These are phyloP conservation scores for Solanum medicagineum DNA, from an alignment of 257 asterid genomes.

Conservation along the genomic window DNA sequence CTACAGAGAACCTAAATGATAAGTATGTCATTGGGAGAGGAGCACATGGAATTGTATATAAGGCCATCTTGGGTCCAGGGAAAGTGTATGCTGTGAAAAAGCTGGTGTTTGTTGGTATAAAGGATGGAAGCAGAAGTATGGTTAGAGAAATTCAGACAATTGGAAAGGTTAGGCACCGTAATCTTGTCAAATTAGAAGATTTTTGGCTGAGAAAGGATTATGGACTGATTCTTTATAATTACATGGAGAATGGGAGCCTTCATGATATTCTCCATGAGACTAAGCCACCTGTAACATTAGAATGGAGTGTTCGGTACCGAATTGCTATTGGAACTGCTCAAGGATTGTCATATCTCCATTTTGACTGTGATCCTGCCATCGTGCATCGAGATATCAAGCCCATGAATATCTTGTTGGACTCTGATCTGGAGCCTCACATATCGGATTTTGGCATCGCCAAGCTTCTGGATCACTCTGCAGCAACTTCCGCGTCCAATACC, in stretches of 20 bases:
- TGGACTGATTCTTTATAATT: constrained; percentile 52
- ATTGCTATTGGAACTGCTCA: constrained; percentile 76
- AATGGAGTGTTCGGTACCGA: constrained; percentile 46
- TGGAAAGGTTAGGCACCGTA: constrained; percentile 77
- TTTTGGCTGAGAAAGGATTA: constrained; percentile 75
- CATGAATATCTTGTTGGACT: constrained; percentile 60
- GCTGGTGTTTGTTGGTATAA: constrained; percentile 32
- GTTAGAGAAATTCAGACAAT: constrained; percentile 59
- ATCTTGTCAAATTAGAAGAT: constrained; percentile 52
- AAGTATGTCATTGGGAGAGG: constrained; percentile 55
- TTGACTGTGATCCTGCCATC: constrained; percentile 71
- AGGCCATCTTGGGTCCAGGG: constrained; percentile 37
- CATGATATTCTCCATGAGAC: constrained; percentile 50
- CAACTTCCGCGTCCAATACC: constrained; percentile 20
- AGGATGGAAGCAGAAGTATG: constrained; percentile 46
- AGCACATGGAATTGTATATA: constrained; percentile 73
- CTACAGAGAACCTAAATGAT: constrained; percentile 57
- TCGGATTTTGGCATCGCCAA: constrained; percentile 85
- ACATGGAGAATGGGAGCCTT: constrained; percentile 75
- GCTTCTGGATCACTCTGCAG: constrained; percentile 53
- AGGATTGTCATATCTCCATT: constrained; percentile 70
- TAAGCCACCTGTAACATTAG: constrained; percentile 22
- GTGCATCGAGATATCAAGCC: constrained; percentile 74
- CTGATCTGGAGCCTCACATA: constrained; percentile 68
- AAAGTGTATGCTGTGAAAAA: constrained; percentile 62